Base-by-base conservation (phyloP, 2,329 filamentous ascomycete species). In the Alternaria sp. region DNA sequence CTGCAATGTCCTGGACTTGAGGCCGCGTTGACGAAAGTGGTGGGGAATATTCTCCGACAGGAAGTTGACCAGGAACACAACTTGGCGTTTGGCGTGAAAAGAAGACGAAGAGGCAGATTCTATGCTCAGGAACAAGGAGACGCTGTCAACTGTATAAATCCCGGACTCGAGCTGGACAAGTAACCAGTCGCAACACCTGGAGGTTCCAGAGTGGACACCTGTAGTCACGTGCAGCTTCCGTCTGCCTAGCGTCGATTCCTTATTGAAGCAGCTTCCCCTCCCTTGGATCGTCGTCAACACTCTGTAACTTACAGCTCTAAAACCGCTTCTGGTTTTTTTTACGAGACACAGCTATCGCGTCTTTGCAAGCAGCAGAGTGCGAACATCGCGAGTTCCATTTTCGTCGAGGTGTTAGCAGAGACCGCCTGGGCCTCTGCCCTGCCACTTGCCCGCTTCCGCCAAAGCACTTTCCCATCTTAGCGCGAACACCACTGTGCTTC, bases 121-220 rank as follows among this genome's bases (percentile, higher is more conserved):
- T 33, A 10, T 36, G 33, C 39, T 39, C 24, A 33, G 6, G 26
- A 23, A 36, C 39, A 51, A 33, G n/a, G 51, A 55, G 53, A 39
- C 46, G 50, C 13, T 23, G 34, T 40, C 4, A 36, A 42, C 23
- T 40, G 54, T 29, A 31, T 28, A 33, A 29, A 39, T 54, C 24
- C 39, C 14, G 51, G 28, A 23, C 24, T 24, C 31, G 48, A 36
- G 41, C 24, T 49, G 44, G 45, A 36, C 53, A 46, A 31, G 54
- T 46, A 49, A 54, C 63, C 58, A 57, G 66, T 66, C 61, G 66
- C 63, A 66, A 64, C 66, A 67, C 58, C 56, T 65, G 61, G 63
- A 62, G 62, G 65, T 66, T 65, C 66, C 42, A 61, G 34, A 61
- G 66, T 70, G 67, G 67, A 70, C 62, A 60, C 63, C 33, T 62